Conservation (phyloP, 805 yeast species). For the Wickerhamomyces hampshirensis region DNA sequence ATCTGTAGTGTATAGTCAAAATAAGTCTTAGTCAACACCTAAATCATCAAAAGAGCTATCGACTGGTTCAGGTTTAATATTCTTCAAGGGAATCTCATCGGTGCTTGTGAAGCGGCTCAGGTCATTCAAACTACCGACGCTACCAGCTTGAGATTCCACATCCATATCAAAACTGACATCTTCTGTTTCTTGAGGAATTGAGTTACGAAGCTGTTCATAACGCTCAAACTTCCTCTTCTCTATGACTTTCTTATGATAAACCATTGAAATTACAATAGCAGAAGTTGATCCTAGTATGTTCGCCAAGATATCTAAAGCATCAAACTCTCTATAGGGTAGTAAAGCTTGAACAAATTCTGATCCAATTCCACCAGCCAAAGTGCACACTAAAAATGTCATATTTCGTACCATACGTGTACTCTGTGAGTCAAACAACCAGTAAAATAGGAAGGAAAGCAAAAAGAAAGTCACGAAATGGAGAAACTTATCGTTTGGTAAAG, state of each 20-base stretch:
- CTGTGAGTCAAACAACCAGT: slow-evolving; percentile 37
- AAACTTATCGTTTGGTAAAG: slow-evolving; percentile 45
- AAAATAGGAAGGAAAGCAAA: slow-evolving; percentile 43
- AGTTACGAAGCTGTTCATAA: slow-evolving; percentile 22
- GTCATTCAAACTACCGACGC: slow-evolving; percentile 15
- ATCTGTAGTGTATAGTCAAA: neutral
- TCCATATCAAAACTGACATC: slow-evolving; percentile 23
- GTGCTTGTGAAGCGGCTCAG: slow-evolving; percentile 21
- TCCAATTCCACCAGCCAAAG: slow-evolving; percentile 40
- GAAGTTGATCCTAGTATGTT: slow-evolving; percentile 29
- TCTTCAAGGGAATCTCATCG: slow-evolving; percentile 17
- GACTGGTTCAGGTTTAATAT: slow-evolving; percentile 18
- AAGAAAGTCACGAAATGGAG: slow-evolving; percentile 45
- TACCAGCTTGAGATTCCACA: slow-evolving; percentile 13
- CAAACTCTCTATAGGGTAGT: slow-evolving; percentile 44
- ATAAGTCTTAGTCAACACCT: slow-evolving; percentile 17
- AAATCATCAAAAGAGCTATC: slow-evolving; percentile 13
- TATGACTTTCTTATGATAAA: slow-evolving; percentile 21
- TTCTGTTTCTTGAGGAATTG: slow-evolving; percentile 23
- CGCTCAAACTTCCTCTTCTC: slow-evolving; percentile 20
- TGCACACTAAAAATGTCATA: slow-evolving; percentile 38
- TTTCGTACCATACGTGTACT: slow-evolving; percentile 27
- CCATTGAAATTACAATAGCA: slow-evolving; percentile 14
- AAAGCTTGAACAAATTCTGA: slow-evolving; percentile 50
- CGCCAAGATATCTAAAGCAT: slow-evolving; percentile 39